Evolutionary conservation across 2,329 filamentous ascomycete genomes (phyloP), one percentile per base, ranked within the genome.

Genomic region (Aspergillus sp.): DNA sequence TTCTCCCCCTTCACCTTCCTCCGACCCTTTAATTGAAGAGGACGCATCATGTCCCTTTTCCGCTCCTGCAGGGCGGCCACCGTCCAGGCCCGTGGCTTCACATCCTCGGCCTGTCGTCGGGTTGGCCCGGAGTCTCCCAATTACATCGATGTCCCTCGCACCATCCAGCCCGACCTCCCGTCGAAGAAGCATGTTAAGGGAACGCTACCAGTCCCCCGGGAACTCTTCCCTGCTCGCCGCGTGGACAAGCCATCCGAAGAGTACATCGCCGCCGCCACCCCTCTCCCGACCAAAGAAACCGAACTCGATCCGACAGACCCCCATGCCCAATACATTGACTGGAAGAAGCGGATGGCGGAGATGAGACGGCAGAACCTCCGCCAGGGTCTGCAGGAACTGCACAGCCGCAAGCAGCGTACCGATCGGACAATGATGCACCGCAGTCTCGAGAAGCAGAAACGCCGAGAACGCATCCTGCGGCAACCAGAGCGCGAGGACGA

Each of bases 131-230:
- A 96, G 69, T 95, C 91, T 33, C 93, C 94, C 44, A 82, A 83
- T 59, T 97, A 88, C 77, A 88, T 97, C 74, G 85, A 90, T 60
- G 79, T 96, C 50, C 93, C 92, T 45, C 79, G 80, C 60, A 82
- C 88, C 45, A 81, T 84, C n/a, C 90, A 96, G 69, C 84, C 86
- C 47, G 79, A 82, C n/a, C 72, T 75, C 40, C 73, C 76, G 3
- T 65, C 69, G 47, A 76, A 76, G 53, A 75, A 73, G 14, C 63
- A 61, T 45, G 70, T 90, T 32, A 90, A 90, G 69, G 94, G 94
- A 61, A 83, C 86, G 52, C 81, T 99, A 0, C 94, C 94, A 8
- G 79, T 90, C 0, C 93, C 94, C 33, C 86, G 92, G 57, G 81
- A 89, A 51, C 75, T 97, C 59, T 96, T 97, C 75, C 79, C 80